Evolutionary conservation across 2,329 filamentous ascomycete genomes (phyloP), one percentile per base, ranked within the genome.

Genomic region (Colletotrichum endophyticum): DNA sequence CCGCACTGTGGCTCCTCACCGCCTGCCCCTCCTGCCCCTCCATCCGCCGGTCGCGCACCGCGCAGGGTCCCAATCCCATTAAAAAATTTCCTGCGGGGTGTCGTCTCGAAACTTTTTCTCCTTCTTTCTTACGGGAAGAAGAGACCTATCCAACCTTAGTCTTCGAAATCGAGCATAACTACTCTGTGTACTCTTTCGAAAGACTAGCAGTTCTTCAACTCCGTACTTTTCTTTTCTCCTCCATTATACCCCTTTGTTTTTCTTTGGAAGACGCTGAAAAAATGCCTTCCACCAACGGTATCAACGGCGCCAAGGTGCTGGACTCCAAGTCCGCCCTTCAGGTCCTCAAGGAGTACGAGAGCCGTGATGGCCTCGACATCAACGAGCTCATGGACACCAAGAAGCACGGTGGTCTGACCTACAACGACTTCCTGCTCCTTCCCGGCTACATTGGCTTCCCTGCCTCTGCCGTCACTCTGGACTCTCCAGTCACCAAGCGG

Each of bases 381-480:
- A 90, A 95, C 83, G 93, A 95, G 79, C 91, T 99, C 81, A 92
- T 99, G 85, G 95, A 99, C 89, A 96, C 96, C 80, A 94, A 94
- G 88, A 94, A 94, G 87, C 95, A 96, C 83, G 97, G 97, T 78
- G 97, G 97, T 82, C 91, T 99, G 83, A 99, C 96, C 76, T 99
- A 98, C 91, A 99, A 99, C 87, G 97, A 99, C 88, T 99, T 99
- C 89, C 93, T 99, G 78, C 89, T 99, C 82, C 91, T 99, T 78
- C 97, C 97, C 75, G 98, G 98, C 84, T 98, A 98, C 89, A 98
- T 99, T 88, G 97, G 96, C 86, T 99, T 99, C 88, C 93, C 97
- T 79, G 97, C 98, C 82, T 95, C 95, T 68, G 94, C 95, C 79
- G 97, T 99, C 80, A 88, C 88, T 66, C 93, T 99, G 78, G 97